Evolutionary conservation across 805 yeast genomes (phyloP).

Genomic region (Metschnikowia lachancei): DNA sequence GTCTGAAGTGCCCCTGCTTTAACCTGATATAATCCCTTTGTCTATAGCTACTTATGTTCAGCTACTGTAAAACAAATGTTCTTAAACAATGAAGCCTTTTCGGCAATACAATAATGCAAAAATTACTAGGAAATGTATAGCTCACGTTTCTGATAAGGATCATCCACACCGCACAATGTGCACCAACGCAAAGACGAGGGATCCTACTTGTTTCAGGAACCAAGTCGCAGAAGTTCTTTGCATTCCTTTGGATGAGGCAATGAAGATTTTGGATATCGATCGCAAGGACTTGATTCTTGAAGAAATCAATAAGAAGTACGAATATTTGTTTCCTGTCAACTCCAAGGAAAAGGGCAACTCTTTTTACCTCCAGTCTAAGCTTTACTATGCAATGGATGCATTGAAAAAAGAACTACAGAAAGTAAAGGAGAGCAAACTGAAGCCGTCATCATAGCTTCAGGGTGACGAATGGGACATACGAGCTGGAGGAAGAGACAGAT

Average conservation of each 20-base stretch:
- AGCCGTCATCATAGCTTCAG: constrained; percentile 2
- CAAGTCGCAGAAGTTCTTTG: constrained; percentile 34
- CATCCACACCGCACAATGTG: too few relatives aligned
- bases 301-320: constrained; percentile 66
- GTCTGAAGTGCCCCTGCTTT: too few relatives aligned
- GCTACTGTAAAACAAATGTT: too few relatives aligned
- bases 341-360: constrained; percentile 95
- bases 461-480: background rate
- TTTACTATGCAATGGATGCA: constrained; percentile 91
- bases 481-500: background rate
- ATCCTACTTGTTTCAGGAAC: too few relatives aligned
- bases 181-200: too few relatives aligned
- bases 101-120: too few relatives aligned
- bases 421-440: constrained; percentile 30
- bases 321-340: constrained; percentile 82
- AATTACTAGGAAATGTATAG: too few relatives aligned
- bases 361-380: constrained; percentile 89
- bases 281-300: constrained; percentile 51
- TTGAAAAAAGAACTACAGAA: constrained; percentile 71
- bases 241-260: constrained; percentile 82
- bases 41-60: too few relatives aligned
- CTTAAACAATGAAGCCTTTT: too few relatives aligned
- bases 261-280: constrained; percentile 84
- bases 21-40: too few relatives aligned
- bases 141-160: too few relatives aligned